Evolutionary conservation across 75 land plant species (phyloP).

Genomic region (Cryptomeria japonica): DNA sequence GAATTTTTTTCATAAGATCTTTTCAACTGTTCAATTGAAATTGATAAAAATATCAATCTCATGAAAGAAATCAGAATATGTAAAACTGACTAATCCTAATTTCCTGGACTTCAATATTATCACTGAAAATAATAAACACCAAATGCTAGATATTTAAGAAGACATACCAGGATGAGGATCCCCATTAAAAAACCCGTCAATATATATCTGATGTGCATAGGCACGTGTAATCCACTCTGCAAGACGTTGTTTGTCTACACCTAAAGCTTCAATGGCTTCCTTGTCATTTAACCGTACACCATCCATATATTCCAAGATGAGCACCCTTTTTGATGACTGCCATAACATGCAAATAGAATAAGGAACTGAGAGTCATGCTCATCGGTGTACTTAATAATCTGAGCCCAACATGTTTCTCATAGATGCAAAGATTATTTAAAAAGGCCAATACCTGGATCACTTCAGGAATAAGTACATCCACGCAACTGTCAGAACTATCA

Average conservation of each 20-base stretch:
- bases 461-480: slow-evolving; percentile 88
- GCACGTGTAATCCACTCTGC: slow-evolving; percentile 96
- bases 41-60: slow-evolving; percentile 1
- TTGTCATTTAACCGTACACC: slow-evolving; percentile 89
- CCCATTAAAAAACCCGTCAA: slow-evolving; percentile 98
- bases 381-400: background rate
- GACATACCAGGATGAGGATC: slow-evolving; percentile 98
- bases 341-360: slow-evolving; percentile 11
- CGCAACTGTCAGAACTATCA: slow-evolving; percentile 23
- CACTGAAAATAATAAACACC: background rate
- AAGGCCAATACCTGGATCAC: slow-evolving; percentile 69
- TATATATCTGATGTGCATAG: slow-evolving; percentile 96
- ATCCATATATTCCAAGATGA: slow-evolving; percentile 92
- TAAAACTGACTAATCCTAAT: background rate
- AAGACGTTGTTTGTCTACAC: slow-evolving; percentile 83
- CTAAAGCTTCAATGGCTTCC: slow-evolving; percentile 61
- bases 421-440: background rate
- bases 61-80: slow-evolving; percentile 10
- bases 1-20: background rate
- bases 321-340: slow-evolving; percentile 92
- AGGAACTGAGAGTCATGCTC: background rate
- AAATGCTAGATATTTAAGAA: background rate
- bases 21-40: background rate
- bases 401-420: background rate
- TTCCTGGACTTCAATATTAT: background rate